A percentile compares a stretch with the other conserved stretches of the same genome.
Evolutionary conservation across 768 basidiomycete genomes (phyloP).

Genomic region (Amanita fuliginea): DNA sequence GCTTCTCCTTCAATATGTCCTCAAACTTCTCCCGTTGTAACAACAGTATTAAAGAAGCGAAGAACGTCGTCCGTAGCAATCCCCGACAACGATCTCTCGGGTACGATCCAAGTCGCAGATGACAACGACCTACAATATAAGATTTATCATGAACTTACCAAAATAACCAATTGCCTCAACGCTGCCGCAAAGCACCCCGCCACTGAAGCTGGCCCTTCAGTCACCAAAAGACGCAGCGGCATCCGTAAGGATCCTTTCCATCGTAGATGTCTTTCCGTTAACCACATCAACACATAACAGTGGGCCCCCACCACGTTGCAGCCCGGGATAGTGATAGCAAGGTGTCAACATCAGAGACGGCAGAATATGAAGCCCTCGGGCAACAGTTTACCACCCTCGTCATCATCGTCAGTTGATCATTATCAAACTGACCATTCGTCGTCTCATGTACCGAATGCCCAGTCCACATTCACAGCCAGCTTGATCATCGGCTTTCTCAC

Average conservation of each 20-base stretch:
- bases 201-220: not conserved
- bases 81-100: not conserved
- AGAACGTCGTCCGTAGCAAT: not conserved
- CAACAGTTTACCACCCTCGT: constrained; percentile 6
- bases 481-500: constrained; percentile 5
- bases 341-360: not conserved
- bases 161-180: not conserved
- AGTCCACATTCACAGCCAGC: constrained; percentile 6
- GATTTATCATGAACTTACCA: not conserved
- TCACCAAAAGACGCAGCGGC: not conserved
- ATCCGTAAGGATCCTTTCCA: not conserved
- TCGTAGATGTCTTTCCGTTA: not conserved
- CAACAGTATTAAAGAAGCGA: not conserved
- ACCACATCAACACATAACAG: not conserved
- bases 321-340: not conserved
- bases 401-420: constrained; percentile 4
- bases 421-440: not conserved
- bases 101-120: not conserved
- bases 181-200: not conserved
- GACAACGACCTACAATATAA: not conserved
- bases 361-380: constrained; percentile 5
- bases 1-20: not conserved
- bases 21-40: not conserved
- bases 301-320: no score
- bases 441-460: not conserved